Percentiles rank a stretch among this genome's conserved stretches.
Conservation (phyloP, 2,329 filamentous ascomycete species). For the Dothistroma septosporum region DNA sequence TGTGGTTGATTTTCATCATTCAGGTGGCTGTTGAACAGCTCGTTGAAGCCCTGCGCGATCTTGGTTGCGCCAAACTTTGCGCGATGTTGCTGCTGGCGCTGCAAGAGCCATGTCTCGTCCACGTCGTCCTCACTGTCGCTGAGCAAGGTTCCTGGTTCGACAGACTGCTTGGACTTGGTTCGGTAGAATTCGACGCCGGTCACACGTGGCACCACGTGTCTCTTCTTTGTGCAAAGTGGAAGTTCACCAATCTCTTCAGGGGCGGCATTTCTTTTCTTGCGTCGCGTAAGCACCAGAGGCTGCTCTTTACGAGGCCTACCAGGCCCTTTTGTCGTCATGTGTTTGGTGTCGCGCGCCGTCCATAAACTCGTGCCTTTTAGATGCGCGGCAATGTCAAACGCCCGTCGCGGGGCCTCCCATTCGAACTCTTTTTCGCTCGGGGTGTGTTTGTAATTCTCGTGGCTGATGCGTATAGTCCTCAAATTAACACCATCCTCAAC, state of each 20-base stretch:
- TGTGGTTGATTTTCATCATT: conserved; percentile 34
- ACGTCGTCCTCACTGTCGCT: conserved; percentile 45
- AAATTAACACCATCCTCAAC: conserved; percentile 17
- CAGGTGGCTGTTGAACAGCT: conserved; percentile 37
- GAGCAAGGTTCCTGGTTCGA: conserved; percentile 37
- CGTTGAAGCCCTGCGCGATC: conserved; percentile 34
- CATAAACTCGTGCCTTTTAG: conserved; percentile 36
- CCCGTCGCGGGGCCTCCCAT: conserved; percentile 33
- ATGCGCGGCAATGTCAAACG: conserved; percentile 37
- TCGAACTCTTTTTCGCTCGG: conserved; percentile 24
- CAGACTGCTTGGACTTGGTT: conserved; percentile 37
- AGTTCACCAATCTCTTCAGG: conserved; percentile 26
- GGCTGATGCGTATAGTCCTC: conserved; percentile 13
- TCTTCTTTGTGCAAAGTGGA: conserved; percentile 24
- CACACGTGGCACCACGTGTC: conserved; percentile 36
- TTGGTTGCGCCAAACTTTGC: conserved; percentile 23
- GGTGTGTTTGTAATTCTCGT: conserved; percentile 10
- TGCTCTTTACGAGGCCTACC: neutral
- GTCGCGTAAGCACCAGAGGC: neutral
- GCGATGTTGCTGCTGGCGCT: conserved; percentile 32
- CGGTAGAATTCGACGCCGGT: conserved; percentile 39
- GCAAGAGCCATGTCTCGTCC: conserved; percentile 37
- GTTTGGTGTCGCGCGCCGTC: conserved; percentile 12
- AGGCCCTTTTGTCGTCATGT: conserved; percentile 2
- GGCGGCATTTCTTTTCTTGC: conserved; percentile 9